Conservation (phyloP, 441 rosid genomes). For the Geranium incanum region DNA sequence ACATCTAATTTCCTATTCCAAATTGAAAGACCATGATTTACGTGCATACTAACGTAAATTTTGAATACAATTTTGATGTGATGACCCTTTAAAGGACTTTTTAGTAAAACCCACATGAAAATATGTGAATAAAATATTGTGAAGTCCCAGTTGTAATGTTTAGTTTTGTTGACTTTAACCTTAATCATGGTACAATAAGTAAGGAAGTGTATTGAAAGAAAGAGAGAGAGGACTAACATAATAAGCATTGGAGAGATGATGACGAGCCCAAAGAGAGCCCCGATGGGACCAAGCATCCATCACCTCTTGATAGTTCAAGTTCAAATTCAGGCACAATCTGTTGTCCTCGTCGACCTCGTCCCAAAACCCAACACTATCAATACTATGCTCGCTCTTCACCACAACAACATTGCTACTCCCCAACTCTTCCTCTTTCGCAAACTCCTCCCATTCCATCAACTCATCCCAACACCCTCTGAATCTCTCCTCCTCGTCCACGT, state of each 20-base stretch:
- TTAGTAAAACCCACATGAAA: no score
- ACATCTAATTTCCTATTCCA: no score
- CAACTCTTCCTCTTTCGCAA: slow-evolving; percentile 23
- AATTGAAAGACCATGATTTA: no score
- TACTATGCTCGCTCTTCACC: slow-evolving; percentile 30
- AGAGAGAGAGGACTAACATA: slow-evolving; percentile 37
- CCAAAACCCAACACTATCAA: slow-evolving; percentile 22
- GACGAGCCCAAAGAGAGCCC: slow-evolving; percentile 39
- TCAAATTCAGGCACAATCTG: slow-evolving; percentile 42
- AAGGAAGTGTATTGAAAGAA: no score
- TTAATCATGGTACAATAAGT: no score
- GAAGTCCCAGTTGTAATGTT: no score
- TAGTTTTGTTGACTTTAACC: no score
- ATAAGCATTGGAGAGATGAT: slow-evolving; percentile 20
- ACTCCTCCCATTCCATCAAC: slow-evolving; percentile 35
- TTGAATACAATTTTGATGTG: no score
- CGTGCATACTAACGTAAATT: no score
- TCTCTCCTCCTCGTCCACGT: slow-evolving; percentile 28
- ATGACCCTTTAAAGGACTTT: no score
- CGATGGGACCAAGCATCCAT: slow-evolving; percentile 75
- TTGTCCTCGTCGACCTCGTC: slow-evolving; percentile 30
- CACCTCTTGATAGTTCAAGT: slow-evolving; percentile 66
- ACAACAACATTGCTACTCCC: slow-evolving; percentile 9
- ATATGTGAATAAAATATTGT: no score
- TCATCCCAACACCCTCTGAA: slow-evolving; percentile 20